Percentiles rank a stretch among this genome's conserved stretches.
Evolutionary conservation across 257 asterid species (phyloP).

Genomic region (Pogostemon cablin): DNA sequence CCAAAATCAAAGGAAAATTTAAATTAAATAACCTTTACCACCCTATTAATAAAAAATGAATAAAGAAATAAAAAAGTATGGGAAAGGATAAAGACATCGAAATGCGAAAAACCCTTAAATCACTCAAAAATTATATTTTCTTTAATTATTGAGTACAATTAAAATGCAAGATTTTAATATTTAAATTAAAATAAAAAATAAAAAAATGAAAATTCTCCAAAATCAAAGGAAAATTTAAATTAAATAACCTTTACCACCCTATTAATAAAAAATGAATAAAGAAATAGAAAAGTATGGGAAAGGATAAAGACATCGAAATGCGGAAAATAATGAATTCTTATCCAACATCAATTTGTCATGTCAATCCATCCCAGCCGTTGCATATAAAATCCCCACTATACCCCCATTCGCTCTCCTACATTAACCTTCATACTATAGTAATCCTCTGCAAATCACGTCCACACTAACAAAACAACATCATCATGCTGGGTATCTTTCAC

Average conservation of each 20-base stretch:
- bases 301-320: conserved; percentile 30
- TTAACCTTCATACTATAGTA: background rate
- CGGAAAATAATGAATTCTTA: conserved; percentile 36
- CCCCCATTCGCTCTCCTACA: background rate
- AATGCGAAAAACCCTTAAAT: conserved; percentile 28
- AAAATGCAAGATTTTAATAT: too few species aligned
- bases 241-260: background rate
- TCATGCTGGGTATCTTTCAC: conserved; percentile 81
- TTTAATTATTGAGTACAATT: too few species aligned
- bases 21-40: background rate
- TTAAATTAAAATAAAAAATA: too few species aligned
- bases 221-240: too few species aligned
- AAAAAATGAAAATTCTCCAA: too few species aligned
- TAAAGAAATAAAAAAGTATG: conserved; percentile 4
- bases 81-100: conserved; percentile 28
- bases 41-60: background rate
- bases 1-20: too few species aligned
- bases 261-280: background rate
- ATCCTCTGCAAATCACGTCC: background rate
- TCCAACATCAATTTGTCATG: conserved; percentile 26
- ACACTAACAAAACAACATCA: background rate
- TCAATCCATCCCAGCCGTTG: conserved; percentile 21
- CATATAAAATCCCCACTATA: background rate
- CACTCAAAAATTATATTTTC: too few species aligned
- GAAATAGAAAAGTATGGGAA: conserved; percentile 20